Base-by-base conservation (phyloP, 768 basidiomycete genomes). In the Trametopsis cervina region DNA sequence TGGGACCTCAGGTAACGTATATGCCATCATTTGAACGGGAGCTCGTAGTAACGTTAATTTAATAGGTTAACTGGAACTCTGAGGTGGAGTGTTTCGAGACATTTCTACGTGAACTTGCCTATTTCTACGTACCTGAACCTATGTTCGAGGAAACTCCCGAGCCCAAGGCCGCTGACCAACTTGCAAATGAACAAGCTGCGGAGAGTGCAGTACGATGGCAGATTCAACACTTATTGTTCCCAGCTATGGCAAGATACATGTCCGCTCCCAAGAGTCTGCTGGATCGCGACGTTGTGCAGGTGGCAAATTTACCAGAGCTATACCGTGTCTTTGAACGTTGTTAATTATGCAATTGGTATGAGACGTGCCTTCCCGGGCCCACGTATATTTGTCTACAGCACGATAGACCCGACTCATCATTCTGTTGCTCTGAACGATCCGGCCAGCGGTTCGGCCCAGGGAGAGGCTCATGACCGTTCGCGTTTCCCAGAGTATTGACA, bases 321-420 rank as follows among this genome's bases (percentile, higher is more conserved):
- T 99, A 96, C 64, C 83, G 86, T 53, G 88, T 97, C 0, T 99
- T 98, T 59, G 94, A 98, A 67, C 68, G 94, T 54, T 97, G 94
- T 61, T 97, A 47, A 60, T n/a, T n/a, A 47, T n/a, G n/a, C n/a
- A n/a, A n/a, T n/a, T n/a, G n/a, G n/a, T n/a, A n/a, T n/a, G n/a
- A n/a, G n/a, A n/a, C n/a, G n/a, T n/a, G n/a, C n/a, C n/a, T n/a
- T n/a, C n/a, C n/a, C n/a, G n/a, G n/a, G n/a, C n/a, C n/a, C n/a
- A n/a, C n/a, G n/a, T n/a, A n/a, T n/a, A n/a, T n/a, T n/a, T n/a
- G n/a, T n/a, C n/a, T n/a, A n/a, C n/a, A n/a, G n/a, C n/a, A n/a
- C n/a, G n/a, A n/a, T n/a, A n/a, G n/a, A n/a, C n/a, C n/a, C n/a
- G n/a, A n/a, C n/a, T n/a, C n/a, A n/a, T n/a, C n/a, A n/a, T n/a